Conservation (phyloP, 805 yeast genomes). For the Kodamaea sagamina region DNA sequence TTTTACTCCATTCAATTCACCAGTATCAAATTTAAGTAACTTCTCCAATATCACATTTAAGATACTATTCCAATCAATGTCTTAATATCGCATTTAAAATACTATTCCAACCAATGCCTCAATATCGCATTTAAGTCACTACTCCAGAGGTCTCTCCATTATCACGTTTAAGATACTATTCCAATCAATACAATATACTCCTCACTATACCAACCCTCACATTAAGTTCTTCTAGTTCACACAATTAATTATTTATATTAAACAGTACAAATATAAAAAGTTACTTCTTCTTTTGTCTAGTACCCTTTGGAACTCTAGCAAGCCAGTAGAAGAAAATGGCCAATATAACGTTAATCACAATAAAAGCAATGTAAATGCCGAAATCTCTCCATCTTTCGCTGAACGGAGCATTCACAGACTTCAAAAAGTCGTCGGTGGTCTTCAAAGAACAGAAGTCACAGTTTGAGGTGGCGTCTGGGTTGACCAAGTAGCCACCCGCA, state of each 20-base stretch:
- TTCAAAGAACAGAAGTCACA: constrained; percentile 57
- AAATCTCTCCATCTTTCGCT: constrained; percentile 66
- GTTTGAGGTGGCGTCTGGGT: constrained; percentile 49
- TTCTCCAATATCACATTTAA: no score
- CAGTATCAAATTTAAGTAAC: no score
- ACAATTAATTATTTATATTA: neutral
- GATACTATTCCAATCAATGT: no score
- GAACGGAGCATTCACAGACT: constrained; percentile 43
- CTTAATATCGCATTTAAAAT: no score
- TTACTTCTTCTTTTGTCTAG: constrained; percentile 21
- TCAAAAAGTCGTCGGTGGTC: constrained; percentile 61
- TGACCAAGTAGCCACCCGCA: constrained; percentile 56
- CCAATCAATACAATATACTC: no score
- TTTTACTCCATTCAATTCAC: no score
- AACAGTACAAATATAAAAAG: neutral
- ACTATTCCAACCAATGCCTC: no score
- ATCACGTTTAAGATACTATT: no score
- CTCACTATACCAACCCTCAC: no score
- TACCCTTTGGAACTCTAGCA: constrained; percentile 64
- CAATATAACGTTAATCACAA: constrained; percentile 34
- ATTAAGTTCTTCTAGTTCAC: no score
- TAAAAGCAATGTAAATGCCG: constrained; percentile 50
- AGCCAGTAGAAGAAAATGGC: constrained; percentile 53
- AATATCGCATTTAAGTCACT: no score
- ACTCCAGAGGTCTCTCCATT: no score